phyloP scores from a whole-genome alignment of 371 early-diverging fungal genomes.

The Choanephora cucurbitarum region DNA sequence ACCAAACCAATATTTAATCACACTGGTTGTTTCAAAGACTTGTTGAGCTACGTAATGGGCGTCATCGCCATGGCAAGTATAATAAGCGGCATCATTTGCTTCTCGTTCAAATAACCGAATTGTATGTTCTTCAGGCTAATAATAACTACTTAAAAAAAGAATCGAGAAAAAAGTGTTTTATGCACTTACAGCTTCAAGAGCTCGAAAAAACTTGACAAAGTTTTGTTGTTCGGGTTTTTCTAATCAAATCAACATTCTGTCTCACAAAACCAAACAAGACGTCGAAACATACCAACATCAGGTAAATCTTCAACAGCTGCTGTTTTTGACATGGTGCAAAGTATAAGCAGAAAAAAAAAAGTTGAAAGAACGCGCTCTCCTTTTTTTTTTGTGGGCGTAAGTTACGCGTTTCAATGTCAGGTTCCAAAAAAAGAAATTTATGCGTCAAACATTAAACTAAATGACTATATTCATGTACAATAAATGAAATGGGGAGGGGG shows the following conservation, averaged over 20 bases:
- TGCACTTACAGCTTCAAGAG: conserved; percentile 23
- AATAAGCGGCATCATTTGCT: conserved; percentile 47
- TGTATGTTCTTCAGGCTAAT: conserved; percentile 52
- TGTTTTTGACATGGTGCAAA: conserved; percentile 8
- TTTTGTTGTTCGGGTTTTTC: conserved; percentile 41
- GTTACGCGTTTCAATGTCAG: too few relatives aligned
- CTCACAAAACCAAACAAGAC: not conserved
- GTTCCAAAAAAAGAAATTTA: too few relatives aligned
- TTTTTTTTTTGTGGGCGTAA: too few relatives aligned
- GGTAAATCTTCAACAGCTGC: conserved; percentile 24
- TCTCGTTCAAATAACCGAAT: conserved; percentile 77
- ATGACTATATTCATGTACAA: too few relatives aligned
- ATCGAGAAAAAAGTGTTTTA: not conserved
- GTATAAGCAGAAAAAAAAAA: not conserved
- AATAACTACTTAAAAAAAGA: not conserved
- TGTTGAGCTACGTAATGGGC: conserved; percentile 81
- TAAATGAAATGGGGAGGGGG: not conserved
- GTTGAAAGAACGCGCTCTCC: too few relatives aligned
- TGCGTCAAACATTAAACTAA: too few relatives aligned
- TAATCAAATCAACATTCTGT: conserved; percentile 5
- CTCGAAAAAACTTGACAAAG: conserved; percentile 38
- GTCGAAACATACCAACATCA: conserved; percentile 27
- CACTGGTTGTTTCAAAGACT: conserved; percentile 89
- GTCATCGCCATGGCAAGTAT: conserved; percentile 89
- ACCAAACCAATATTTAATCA: conserved; percentile 89